Evolutionary conservation across 305 asterid genomes (phyloP), one percentile per base, ranked within the genome.

Genomic region (Ilex paraguariensis): DNA sequence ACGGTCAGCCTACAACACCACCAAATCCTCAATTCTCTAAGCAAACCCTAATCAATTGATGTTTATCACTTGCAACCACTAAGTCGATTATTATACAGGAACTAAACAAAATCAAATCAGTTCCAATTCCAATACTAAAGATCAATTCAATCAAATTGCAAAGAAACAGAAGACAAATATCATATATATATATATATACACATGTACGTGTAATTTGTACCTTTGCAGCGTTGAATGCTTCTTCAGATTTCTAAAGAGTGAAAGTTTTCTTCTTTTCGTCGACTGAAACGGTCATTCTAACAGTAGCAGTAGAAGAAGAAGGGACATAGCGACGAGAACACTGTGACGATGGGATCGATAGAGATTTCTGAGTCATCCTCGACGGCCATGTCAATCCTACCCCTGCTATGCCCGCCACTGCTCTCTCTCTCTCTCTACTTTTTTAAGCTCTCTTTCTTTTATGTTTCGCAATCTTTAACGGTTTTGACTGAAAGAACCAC

Each of bases 201-300:
- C 42, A 36, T 4, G 42, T 36, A 7, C 8, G 42, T 36, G 42
- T 36, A 36, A 36, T 46, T 46, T 8, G 16, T 66, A 89, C 99
- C 97, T 90, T 93, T 65, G 99, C 99, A 64, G 85, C 86, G 64
- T 57, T 81, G 76, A 93, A 93, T 72, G 99, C 99, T 72, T 90
- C 95, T 72, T 93, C 96, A 28, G 99, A 93, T 57, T 90, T 93
- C 59, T 83, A 69, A 56, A 93, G 82, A 30, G 95, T 84, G 81
- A 70, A 93, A 32, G 95, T 65, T 63, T 84, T 86, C 81, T 84
- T 82, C 87, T 87, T 83, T 73, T 87, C 96, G 62, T 76, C 95
- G 42, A 85, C 80, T 56, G 98, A 65, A 21, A 62, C 61, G 10
- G 74, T 69, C 90, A 88, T 84, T 53, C 82, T 82, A 58, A 86